phyloP scores from a whole-genome alignment of 208 protist genomes.

The Tetramitus jugosus region DNA sequence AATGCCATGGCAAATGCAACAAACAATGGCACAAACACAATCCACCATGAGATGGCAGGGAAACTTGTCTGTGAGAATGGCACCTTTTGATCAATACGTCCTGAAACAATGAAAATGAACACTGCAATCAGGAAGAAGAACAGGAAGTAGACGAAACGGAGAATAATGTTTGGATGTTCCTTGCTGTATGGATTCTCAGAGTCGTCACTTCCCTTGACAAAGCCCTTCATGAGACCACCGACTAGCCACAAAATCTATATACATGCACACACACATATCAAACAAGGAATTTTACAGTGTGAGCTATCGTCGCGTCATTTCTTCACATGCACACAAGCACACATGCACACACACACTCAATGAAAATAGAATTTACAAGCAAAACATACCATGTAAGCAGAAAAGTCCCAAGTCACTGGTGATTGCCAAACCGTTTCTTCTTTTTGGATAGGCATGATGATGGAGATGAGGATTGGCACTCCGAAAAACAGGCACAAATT shows the following conservation, averaged over 20 bases:
- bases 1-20: background rate
- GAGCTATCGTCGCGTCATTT: background rate
- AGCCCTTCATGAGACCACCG: background rate
- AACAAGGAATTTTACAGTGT: background rate
- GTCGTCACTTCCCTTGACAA: slow-evolving; percentile 13
- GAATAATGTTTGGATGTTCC: background rate
- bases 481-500: slow-evolving; percentile 7
- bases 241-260: background rate
- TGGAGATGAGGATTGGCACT: background rate
- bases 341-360: too few relatives aligned
- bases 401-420: background rate
- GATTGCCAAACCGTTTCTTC: background rate
- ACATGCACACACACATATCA: background rate
- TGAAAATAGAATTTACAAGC: too few relatives aligned
- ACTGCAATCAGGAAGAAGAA: background rate
- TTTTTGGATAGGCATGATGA: slow-evolving; percentile 3
- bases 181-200: background rate
- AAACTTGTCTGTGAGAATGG: background rate
- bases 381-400: background rate
- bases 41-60: slow-evolving; percentile 2
- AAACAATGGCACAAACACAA: slow-evolving; percentile 6
- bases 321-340: background rate
- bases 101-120: slow-evolving; percentile 7
- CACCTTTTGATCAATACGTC: background rate
- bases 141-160: background rate